These are phyloP conservation scores for Berkeleyomyces rouxiae DNA, from an alignment of 2,329 filamentous ascomycete species.

Conservation along the genomic window DNA sequence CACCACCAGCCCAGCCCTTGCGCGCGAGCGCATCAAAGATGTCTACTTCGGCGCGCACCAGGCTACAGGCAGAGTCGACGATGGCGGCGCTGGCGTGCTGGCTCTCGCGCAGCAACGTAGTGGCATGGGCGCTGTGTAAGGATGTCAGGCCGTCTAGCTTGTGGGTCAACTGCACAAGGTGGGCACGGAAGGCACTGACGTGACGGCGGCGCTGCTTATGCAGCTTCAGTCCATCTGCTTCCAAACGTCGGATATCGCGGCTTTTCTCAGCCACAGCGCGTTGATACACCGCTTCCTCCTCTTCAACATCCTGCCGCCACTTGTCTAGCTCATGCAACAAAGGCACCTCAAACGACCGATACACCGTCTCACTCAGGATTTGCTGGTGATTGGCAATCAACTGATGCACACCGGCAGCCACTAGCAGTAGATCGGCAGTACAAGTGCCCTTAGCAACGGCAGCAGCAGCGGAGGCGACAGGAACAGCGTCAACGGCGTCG, in stretches of 20 bases:
- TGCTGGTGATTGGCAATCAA: conserved; percentile 54
- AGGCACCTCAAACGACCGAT: conserved; percentile 50
- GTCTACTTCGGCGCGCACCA: conserved; percentile 52
- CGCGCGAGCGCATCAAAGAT: conserved; percentile 50
- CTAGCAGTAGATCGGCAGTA: conserved; percentile 46
- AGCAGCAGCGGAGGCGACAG: conserved; percentile 21
- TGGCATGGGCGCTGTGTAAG: conserved; percentile 43
- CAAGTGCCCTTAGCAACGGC: conserved; percentile 32
- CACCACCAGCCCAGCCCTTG: conserved; percentile 52
- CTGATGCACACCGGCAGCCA: conserved; percentile 48
- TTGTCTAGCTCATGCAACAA: conserved; percentile 52
- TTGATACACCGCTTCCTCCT: conserved; percentile 45
- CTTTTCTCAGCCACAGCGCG: conserved; percentile 36
- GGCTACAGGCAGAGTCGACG: conserved; percentile 46
- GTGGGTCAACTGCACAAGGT: conserved; percentile 45
- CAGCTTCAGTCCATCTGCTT: conserved; percentile 47
- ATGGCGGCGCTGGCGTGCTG: conserved; percentile 47
- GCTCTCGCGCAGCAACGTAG: conserved; percentile 41
- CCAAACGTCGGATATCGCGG: conserved; percentile 44
- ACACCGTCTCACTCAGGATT: conserved; percentile 52
- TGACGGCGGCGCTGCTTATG: conserved; percentile 43
- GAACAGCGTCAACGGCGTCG: conserved; percentile 30
- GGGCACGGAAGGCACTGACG: conserved; percentile 43
- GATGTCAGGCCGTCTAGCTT: conserved; percentile 46
- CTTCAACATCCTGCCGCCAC: conserved; percentile 46